Evolutionary conservation across 805 yeast genomes (phyloP).

Genomic region (Wickerhamiella qilinensis): DNA sequence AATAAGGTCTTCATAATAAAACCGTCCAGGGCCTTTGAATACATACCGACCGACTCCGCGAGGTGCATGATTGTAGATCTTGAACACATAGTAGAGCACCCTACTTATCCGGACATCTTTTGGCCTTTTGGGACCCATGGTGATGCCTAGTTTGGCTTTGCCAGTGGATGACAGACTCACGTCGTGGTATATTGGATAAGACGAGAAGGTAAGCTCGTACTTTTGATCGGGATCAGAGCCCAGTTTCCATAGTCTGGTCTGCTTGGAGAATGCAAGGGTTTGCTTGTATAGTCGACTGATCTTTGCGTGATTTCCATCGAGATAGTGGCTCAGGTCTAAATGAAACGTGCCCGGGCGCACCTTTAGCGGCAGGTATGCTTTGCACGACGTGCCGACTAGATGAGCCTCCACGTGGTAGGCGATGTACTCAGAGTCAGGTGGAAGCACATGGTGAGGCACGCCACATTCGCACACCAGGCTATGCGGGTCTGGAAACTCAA

Average conservation of each 20-base stretch:
- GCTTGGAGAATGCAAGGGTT: not conserved
- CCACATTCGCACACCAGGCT: not conserved
- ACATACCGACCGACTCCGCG: not conserved
- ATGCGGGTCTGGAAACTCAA: not conserved
- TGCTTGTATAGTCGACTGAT: not conserved
- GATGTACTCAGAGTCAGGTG: not conserved
- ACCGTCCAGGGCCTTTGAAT: not conserved
- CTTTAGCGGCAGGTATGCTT: not conserved
- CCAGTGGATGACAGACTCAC: not conserved
- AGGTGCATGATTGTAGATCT: not conserved
- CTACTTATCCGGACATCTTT: not conserved
- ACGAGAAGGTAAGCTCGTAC: not conserved
- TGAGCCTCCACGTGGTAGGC: not conserved
- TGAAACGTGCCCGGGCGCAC: not conserved
- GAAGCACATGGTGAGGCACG: not conserved
- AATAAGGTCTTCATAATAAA: not conserved
- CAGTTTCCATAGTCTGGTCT: not conserved
- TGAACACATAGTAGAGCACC: slow-evolving; percentile 2
- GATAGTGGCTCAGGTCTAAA: not conserved
- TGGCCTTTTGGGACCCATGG: not conserved
- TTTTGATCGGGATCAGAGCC: not conserved
- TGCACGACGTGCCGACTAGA: not conserved
- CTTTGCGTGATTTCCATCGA: not conserved
- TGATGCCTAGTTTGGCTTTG: not conserved
- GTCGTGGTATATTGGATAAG: slow-evolving; percentile 1